Evolutionary conservation across 371 early-diverging fungal genomes (phyloP).

Genomic region (Mucor mucedo): DNA sequence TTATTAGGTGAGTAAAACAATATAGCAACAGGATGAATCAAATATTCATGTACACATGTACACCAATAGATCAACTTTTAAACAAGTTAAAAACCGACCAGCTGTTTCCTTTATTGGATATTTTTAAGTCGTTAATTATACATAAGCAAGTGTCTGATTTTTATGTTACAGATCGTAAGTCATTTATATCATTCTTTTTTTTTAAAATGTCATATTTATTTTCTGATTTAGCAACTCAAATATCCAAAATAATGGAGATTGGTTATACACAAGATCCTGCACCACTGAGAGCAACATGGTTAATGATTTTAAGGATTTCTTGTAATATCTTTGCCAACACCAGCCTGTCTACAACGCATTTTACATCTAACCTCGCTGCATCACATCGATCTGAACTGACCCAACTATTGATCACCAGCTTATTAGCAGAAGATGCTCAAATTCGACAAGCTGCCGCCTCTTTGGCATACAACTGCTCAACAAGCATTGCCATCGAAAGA

Average conservation of each 20-base stretch:
- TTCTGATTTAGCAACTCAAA: conserved; percentile 30
- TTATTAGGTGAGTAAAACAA: conserved; percentile 37
- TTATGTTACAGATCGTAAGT: conserved; percentile 53
- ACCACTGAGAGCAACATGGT: conserved; percentile 30
- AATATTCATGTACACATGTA: background rate
- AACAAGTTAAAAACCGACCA: conserved; percentile 51
- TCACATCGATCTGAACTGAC: conserved; percentile 60
- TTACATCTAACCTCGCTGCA: conserved; percentile 55
- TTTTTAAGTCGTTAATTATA: conserved; percentile 63
- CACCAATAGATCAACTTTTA: conserved; percentile 35
- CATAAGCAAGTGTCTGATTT: conserved; percentile 45
- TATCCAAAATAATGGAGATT: conserved; percentile 35
- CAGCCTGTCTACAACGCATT: conserved; percentile 47
- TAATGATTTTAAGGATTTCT: conserved; percentile 47
- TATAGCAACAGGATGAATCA: background rate
- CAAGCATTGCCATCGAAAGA: conserved; percentile 52
- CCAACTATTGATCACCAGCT: conserved; percentile 61
- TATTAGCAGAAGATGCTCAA: conserved; percentile 58
- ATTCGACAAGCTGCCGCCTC: conserved; percentile 72
- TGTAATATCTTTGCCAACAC: conserved; percentile 66
- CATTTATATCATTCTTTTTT: no score
- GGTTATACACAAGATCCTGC: conserved; percentile 27
- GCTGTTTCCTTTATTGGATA: conserved; percentile 70
- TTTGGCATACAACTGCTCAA: conserved; percentile 70
- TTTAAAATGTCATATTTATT: background rate